Evolutionary conservation across 192 early-diverging fungal species (phyloP), one percentile per base, ranked within the genome.

Genomic region (Entomortierella beljakovae): DNA sequence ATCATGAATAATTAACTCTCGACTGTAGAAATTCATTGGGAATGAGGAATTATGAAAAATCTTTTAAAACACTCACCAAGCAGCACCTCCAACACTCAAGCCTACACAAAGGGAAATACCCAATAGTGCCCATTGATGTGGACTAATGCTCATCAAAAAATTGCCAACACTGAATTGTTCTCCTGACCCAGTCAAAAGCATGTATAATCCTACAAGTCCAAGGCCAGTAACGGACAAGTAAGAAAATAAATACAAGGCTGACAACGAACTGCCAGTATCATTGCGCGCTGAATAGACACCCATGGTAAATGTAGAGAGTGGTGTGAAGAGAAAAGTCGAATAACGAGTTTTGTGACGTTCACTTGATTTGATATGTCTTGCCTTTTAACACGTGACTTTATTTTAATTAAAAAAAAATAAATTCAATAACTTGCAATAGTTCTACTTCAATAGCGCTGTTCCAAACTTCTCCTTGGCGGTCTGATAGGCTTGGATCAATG

Each of bases 71-170:
- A 18, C 51, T 60, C 54, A 96, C 95, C 98, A 98, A 6, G 95
- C 95, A 42, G 97, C 97, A 31, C 96, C 97, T 23, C 92, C 85
- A 16, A 99, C 96, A 66, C 91, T 93, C 34, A 99, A 83, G 2
- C 93, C 94, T 53, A 97, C 94, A 68, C 93, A 94, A 50, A 97
- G 81, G 0, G 86, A 82, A 52, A 94, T 95, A 20, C 98, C 96
- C 57, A 94, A 81, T 18, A 95, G 65, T 0, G 93, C 91, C 95
- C 95, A 99, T 85, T 91, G 89, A 83, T 95, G 95, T 16, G 96
- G 96, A 53, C 91, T 92, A 6, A 92, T 90, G 16, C 85, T 84
- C 52, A 88, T 60, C 23, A 99, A 80, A 63, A 94, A 95, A 37
- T 85, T 79, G 59, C 95, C 97, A 32, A 97, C 88, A 77, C 95